phyloP scores from a whole-genome alignment of 805 yeast genomes.

The Wickerhamiella australiensis region DNA sequence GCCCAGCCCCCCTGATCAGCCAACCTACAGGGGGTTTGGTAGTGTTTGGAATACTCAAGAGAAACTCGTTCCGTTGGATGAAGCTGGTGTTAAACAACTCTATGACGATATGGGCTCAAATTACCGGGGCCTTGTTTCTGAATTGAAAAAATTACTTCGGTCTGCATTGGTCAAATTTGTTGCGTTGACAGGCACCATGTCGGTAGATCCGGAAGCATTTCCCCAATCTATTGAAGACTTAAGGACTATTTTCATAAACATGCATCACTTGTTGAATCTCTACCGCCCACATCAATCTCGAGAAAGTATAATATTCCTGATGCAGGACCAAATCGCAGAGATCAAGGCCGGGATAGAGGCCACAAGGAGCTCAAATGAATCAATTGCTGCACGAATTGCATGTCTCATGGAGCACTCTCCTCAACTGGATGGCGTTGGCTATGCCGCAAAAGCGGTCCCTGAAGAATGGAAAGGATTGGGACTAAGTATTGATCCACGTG shows the following conservation, averaged over 20 bases:
- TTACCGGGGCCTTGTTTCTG: conserved; percentile 28
- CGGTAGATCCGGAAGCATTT: conserved; percentile 56
- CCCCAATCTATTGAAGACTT: conserved; percentile 62
- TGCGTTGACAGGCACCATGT: conserved; percentile 67
- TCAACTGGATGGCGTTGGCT: not conserved
- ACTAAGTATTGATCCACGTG: conserved; percentile 15
- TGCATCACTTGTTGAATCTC: conserved; percentile 83
- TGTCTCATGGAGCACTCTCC: conserved; percentile 27
- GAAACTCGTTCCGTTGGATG: conserved; percentile 59
- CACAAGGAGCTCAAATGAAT: conserved; percentile 32
- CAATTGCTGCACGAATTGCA: conserved; percentile 32
- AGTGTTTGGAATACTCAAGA: conserved; percentile 73
- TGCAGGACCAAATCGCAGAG: conserved; percentile 50
- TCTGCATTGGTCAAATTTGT: conserved; percentile 69
- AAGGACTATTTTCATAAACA: conserved; percentile 67
- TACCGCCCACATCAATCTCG: conserved; percentile 93
- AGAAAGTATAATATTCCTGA: conserved; percentile 66
- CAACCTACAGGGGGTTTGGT: conserved; percentile 74
- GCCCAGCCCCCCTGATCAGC: conserved; percentile 30
- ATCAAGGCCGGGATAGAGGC: conserved; percentile 24
- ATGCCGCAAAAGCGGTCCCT: not conserved
- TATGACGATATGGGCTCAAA: conserved; percentile 33
- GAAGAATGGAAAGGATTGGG: conserved; percentile 17
- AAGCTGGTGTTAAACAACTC: conserved; percentile 66
- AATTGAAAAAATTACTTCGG: conserved; percentile 66